phyloP scores from a whole-genome alignment of 2,329 filamentous ascomycete genomes.

The Phialophora tarda region DNA sequence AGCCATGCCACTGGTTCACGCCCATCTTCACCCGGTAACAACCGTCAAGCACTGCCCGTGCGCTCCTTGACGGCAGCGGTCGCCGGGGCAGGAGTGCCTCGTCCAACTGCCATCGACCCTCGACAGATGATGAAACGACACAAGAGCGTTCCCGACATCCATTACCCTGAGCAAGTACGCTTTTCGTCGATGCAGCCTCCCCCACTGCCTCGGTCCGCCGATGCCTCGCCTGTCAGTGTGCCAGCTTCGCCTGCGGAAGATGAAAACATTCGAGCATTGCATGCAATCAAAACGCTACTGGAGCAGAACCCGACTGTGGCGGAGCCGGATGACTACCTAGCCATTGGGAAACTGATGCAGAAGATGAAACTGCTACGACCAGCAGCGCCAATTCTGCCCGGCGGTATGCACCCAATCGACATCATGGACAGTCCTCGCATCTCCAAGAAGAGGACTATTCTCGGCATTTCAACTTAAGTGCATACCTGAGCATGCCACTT shows the following conservation, averaged over 20 bases:
- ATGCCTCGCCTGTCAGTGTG: conserved; percentile 59
- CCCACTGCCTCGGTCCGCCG: conserved; percentile 47
- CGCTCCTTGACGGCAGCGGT: conserved; percentile 36
- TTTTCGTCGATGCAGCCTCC: conserved; percentile 49
- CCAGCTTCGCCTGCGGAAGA: conserved; percentile 72
- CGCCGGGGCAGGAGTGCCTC: conserved; percentile 37
- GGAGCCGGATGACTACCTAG: conserved; percentile 77
- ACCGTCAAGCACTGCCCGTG: conserved; percentile 36
- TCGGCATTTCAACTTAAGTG: conserved; percentile 43
- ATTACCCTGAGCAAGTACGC: conserved; percentile 50
- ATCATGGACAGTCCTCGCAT: conserved; percentile 49
- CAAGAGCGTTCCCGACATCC: conserved; percentile 53
- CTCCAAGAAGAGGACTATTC: conserved; percentile 55
- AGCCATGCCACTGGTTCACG: conserved; percentile 46
- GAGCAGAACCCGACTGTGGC: conserved; percentile 73
- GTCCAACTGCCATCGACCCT: conserved; percentile 42
- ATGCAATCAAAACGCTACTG: conserved; percentile 82
- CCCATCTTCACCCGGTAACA: conserved; percentile 48
- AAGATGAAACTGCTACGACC: conserved; percentile 74
- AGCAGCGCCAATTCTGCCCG: conserved; percentile 46
- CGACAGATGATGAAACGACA: conserved; percentile 50
- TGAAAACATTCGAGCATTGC: conserved; percentile 80
- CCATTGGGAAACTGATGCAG: conserved; percentile 81
- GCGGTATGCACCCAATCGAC: conserved; percentile 53
- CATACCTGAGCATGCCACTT: conserved; percentile 28